Base-by-base conservation (phyloP, 2,329 filamentous ascomycete genomes). In the Colletotrichum eremochloae region DNA sequence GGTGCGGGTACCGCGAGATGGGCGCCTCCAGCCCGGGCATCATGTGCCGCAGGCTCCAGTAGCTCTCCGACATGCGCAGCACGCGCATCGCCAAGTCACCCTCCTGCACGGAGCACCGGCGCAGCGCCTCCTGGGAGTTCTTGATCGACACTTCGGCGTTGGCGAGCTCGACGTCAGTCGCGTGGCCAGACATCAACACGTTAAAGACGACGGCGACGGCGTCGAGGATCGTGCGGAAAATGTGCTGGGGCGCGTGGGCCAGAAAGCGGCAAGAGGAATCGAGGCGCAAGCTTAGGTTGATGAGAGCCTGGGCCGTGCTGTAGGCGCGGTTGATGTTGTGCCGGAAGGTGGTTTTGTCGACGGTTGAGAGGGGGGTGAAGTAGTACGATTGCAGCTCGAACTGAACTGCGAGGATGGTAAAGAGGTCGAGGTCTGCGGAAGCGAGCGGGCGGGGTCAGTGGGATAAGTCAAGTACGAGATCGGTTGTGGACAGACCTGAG, bases 371-470 rank as follows among this genome's bases (percentile, higher is more conserved):
- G 3, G 84, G 85, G 73, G 84, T 81, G 75, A 89, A 85, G 79
- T 88, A 88, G 78, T 85, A 88, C 1, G 81, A 79, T 73, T 89
- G 87, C 11, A 89, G 82, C 68, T 89, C 87, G n/a, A 88, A 81
- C 31, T 85, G 82, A 1, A 86, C 84, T 0, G 86, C 81, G 4
- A 88, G 77, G 11, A 86, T 78, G 61, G 86, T 85, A 75, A 88
- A 86, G 20, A 83, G 81, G 64, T 86, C 84, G 31, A 86, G 77
- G 50, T 87, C 86, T 86, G 74, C 75, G 3, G 20, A 18, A 8
- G 4, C 11, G 29, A 8, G 4, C 11, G 29, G 15, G 46, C 11
- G 24, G 46, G 31, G 65, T 42, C 24, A 62, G 56, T 12, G 33
- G 33, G 36, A 18, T 14, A 1, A 14, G n/a, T 5, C 20, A 14